phyloP scores from a whole-genome alignment of 352 stramenopile genomes.

The Phytopythium ostracodes region DNA sequence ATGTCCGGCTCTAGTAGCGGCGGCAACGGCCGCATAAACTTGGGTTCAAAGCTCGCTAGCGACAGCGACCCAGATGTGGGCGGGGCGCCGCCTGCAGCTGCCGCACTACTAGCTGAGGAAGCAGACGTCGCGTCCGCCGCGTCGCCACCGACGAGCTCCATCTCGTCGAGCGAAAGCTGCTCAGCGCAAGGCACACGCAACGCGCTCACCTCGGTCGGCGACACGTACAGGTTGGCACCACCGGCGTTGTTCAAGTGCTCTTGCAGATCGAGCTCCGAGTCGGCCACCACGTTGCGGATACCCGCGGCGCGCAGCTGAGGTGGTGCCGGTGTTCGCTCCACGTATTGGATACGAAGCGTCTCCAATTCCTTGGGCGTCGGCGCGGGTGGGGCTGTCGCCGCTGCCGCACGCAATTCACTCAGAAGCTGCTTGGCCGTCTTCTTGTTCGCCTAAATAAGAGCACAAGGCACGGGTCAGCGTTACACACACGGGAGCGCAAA shows the following conservation, averaged over 20 bases:
- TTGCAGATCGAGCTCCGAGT: slow-evolving; percentile 79
- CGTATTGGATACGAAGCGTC: slow-evolving; percentile 58
- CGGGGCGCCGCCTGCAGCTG: slow-evolving; percentile 18
- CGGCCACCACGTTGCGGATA: slow-evolving; percentile 76
- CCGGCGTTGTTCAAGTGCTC: slow-evolving; percentile 70
- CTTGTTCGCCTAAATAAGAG: slow-evolving; percentile 35
- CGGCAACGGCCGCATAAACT: slow-evolving; percentile 83
- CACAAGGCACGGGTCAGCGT: background rate
- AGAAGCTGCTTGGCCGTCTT: slow-evolving; percentile 75
- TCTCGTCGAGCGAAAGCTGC: slow-evolving; percentile 69
- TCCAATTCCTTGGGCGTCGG: slow-evolving; percentile 61
- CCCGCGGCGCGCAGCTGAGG: slow-evolving; percentile 73
- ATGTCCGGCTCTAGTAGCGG: slow-evolving; percentile 84
- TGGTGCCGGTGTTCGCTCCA: slow-evolving; percentile 68
- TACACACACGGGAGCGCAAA: background rate
- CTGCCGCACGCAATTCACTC: slow-evolving; percentile 51
- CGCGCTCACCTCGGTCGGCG: slow-evolving; percentile 66
- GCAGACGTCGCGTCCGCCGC: slow-evolving; percentile 19
- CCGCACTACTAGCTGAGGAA: slow-evolving; percentile 12
- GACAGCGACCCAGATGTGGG: slow-evolving; percentile 48
- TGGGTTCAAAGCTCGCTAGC: slow-evolving; percentile 84
- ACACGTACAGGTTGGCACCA: slow-evolving; percentile 58
- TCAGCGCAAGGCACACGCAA: slow-evolving; percentile 68
- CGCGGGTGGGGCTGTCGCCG: slow-evolving; percentile 26
- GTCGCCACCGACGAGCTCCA: slow-evolving; percentile 45